These are phyloP conservation scores for Arthrobotrys megalospora DNA, from an alignment of 2,329 filamentous ascomycete genomes.

Conservation along the genomic window DNA sequence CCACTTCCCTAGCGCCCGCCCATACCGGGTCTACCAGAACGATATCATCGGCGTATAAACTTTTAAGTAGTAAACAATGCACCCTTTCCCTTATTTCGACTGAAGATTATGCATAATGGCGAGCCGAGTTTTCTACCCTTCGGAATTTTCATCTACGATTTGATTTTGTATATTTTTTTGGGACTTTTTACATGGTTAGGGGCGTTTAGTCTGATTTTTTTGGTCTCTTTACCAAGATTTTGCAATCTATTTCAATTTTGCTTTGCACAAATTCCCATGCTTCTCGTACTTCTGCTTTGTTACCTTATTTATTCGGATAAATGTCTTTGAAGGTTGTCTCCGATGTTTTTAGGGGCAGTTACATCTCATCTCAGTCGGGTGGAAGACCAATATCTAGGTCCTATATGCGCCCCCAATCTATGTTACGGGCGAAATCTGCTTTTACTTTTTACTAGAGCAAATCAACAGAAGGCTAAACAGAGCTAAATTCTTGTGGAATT, in stretches of 20 bases:
- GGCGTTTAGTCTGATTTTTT: constrained; percentile 59
- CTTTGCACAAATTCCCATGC: constrained; percentile 54
- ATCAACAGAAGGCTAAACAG: constrained; percentile 37
- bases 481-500: constrained; percentile 32
- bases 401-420: constrained; percentile 44
- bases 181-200: constrained; percentile 53
- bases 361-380: constrained; percentile 33
- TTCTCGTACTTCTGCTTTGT: constrained; percentile 49
- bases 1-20: constrained; percentile 21
- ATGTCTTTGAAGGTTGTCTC: constrained; percentile 44
- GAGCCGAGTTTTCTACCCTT: constrained; percentile 30
- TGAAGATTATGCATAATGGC: constrained; percentile 51
- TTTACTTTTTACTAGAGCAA: constrained; percentile 24
- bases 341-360: constrained; percentile 48
- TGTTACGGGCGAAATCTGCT: constrained; percentile 37
- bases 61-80: neutral
- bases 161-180: constrained; percentile 32
- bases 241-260: constrained; percentile 38
- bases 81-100: constrained; percentile 16
- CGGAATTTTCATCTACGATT: constrained; percentile 24
- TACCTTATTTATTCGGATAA: constrained; percentile 53
- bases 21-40: neutral
- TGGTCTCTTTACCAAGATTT: constrained; percentile 28
- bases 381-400: constrained; percentile 56
- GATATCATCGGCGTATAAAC: neutral